phyloP scores from a whole-genome alignment of 352 stramenopile species.

The Phytophthora idaei region DNA sequence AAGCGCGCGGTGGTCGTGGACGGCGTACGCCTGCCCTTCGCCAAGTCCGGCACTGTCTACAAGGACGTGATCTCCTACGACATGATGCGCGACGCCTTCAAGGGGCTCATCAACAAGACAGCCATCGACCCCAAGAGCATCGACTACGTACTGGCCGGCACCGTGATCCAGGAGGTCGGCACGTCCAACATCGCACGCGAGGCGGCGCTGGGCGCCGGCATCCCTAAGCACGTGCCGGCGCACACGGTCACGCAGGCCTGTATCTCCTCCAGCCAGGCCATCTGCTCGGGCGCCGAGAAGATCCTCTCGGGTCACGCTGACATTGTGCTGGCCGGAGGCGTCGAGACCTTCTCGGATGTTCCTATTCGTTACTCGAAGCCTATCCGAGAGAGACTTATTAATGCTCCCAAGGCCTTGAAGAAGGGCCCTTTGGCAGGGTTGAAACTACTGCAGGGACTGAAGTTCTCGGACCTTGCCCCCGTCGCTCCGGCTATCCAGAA shows the following conservation, averaged over 20 bases:
- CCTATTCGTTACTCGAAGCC: conserved; percentile 96
- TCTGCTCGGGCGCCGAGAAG: conserved; percentile 94
- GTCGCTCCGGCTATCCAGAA: conserved; percentile 98
- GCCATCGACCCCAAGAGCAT: conserved; percentile 94
- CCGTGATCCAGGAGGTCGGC: conserved; percentile 96
- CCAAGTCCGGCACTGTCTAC: conserved; percentile 95
- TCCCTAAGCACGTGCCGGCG: conserved; percentile 93
- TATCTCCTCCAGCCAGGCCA: conserved; percentile 97
- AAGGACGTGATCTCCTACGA: conserved; percentile 97
- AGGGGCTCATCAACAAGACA: conserved; percentile 95
- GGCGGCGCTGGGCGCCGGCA: conserved; percentile 95
- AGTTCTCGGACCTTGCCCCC: conserved; percentile 88
- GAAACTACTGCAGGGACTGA: conserved; percentile 95
- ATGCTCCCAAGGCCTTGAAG: conserved; percentile 95
- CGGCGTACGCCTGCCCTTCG: conserved; percentile 95
- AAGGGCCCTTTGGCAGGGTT: conserved; percentile 90
- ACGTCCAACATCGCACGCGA: conserved; percentile 99
- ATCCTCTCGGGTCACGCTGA: conserved; percentile 96
- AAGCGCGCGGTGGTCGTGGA: conserved; percentile 94
- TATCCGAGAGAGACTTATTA: conserved; percentile 81
- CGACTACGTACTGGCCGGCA: conserved; percentile 97
- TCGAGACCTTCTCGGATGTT: conserved; percentile 98
- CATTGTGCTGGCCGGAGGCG: conserved; percentile 95
- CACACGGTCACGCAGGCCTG: conserved; percentile 97
- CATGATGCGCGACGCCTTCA: conserved; percentile 96